Percentiles rank a stretch among this genome's conserved stretches.
These are phyloP conservation scores for Golubevia sp. DNA, from an alignment of 1,284 basidiomycete genomes.

Conservation along the genomic window DNA sequence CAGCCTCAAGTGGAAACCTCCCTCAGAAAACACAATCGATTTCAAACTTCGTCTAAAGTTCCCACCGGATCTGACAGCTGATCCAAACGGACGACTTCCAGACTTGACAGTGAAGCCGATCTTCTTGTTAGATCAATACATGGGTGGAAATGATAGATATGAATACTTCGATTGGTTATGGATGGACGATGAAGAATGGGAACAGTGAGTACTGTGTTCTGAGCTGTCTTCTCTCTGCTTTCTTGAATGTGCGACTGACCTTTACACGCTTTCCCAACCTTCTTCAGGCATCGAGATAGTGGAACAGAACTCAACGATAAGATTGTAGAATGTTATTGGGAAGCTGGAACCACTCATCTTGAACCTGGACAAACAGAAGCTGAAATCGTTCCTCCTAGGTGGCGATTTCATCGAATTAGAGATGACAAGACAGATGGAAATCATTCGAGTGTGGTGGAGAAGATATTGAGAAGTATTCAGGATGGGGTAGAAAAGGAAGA, in stretches of 20 bases:
- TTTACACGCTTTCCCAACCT: slow-evolving; percentile 4
- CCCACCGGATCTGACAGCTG: slow-evolving; percentile 67
- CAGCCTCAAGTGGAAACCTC: slow-evolving; percentile 90
- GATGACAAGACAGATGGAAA: slow-evolving; percentile 58
- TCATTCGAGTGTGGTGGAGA: slow-evolving; percentile 44
- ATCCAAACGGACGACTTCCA: slow-evolving; percentile 64
- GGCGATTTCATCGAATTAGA: slow-evolving; percentile 51
- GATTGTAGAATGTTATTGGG: background rate
- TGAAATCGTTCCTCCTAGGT: slow-evolving; percentile 21
- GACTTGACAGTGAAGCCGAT: slow-evolving; percentile 84
- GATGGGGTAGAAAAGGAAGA: slow-evolving; percentile 51
- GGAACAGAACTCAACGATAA: background rate
- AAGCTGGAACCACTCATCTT: background rate
- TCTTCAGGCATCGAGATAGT: background rate
- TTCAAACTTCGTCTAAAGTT: slow-evolving; percentile 93
- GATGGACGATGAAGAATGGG: slow-evolving; percentile 90
- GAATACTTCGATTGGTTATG: slow-evolving; percentile 85
- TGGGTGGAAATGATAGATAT: slow-evolving; percentile 68
- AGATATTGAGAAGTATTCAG: slow-evolving; percentile 45
- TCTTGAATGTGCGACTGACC: background rate
- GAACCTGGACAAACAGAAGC: background rate
- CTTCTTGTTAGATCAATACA: slow-evolving; percentile 80
- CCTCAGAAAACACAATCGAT: slow-evolving; percentile 96
- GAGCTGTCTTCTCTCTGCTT: background rate
- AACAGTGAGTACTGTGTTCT: slow-evolving; percentile 68